Evolutionary conservation across 2,329 filamentous ascomycete genomes (phyloP), one percentile per base, ranked within the genome.

Genomic region (Aspergillus pseudoterreus): DNA sequence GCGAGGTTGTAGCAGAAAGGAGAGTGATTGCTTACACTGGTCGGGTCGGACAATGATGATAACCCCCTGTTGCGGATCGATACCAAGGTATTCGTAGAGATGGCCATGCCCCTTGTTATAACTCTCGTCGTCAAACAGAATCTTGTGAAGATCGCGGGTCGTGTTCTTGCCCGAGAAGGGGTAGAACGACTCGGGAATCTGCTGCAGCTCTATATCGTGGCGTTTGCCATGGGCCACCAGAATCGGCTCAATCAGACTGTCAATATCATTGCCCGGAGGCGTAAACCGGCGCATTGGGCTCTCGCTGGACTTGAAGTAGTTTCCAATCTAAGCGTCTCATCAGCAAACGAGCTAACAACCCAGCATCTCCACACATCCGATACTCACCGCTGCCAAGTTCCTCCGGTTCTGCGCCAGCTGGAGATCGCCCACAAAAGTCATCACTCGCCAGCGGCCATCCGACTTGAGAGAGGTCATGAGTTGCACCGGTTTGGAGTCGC

Each of bases 41-140:
- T 85, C 83, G 1, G 83, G 83, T 12, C 83, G 72, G 8, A 85
- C 75, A 53, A 85, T 69, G 0, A 81, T 72, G 3, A 83, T 55
- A 0, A 74, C 77, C 0, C 80, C 79, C 24, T 64, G 50, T 4
- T 65, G 56, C 0, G 73, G 64, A 49, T 78, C 72, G 10, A 86
- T 69, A 0, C 81, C 81, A 39, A 83, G 82, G 8, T 70, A 69
- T 45, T 81, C 71, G 56, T 85, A 86, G 1, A 78, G 79, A 43
- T 81, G 74, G 0, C 82, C 82, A 51, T 83, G 79, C 1, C 79
- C 79, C 2, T 74, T 72, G 51, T 80, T 78, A 59, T 82, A 80
- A 57, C 75, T 78, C 48, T 78, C 73, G 38, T 82, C 80, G 43
- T 83, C 81, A 27, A 78, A 71, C 60, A 78, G 85, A 1, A 80